These are phyloP conservation scores for Blastobotrys serpentis DNA, from an alignment of 1,139 yeast genomes.

Conservation along the genomic window DNA sequence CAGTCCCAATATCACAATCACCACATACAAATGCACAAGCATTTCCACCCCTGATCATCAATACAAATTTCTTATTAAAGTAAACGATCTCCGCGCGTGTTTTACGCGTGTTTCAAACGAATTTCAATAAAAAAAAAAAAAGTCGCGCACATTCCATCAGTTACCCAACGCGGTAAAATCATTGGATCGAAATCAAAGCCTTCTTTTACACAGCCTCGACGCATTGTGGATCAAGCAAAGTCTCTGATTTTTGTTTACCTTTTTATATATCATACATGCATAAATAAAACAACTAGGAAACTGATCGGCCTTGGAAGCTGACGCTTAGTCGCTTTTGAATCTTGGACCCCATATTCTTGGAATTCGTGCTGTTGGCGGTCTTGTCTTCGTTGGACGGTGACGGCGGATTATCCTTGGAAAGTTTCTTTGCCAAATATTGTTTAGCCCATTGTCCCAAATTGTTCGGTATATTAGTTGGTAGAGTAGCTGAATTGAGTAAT, in stretches of 20 bases:
- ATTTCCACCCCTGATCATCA: conserved; percentile 5
- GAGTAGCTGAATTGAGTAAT: conserved; percentile 58
- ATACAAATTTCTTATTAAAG: neutral
- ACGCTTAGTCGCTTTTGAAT: conserved; percentile 23
- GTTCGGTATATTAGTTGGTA: conserved; percentile 30
- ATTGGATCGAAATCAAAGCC: neutral
- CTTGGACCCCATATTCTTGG: conserved; percentile 14
- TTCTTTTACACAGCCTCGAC: neutral
- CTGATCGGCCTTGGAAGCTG: conserved; percentile 13
- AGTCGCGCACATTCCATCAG: neutral
- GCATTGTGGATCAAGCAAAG: neutral
- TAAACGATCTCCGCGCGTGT: neutral
- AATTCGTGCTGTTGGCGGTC: neutral
- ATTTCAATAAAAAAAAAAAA: neutral
- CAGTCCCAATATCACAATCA: too few species aligned
- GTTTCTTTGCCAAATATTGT: conserved; percentile 14
- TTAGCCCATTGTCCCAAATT: conserved; percentile 18
- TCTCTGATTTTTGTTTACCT: neutral
- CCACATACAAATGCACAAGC: too few species aligned
- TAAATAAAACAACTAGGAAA: neutral
- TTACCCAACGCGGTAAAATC: neutral
- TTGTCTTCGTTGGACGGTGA: neutral
- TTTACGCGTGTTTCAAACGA: conserved; percentile 1
- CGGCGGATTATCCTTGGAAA: conserved; percentile 14
- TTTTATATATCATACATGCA: conserved; percentile 3